Conservation (phyloP, 1,284 basidiomycete genomes). For the Sporisorium graminicola region DNA sequence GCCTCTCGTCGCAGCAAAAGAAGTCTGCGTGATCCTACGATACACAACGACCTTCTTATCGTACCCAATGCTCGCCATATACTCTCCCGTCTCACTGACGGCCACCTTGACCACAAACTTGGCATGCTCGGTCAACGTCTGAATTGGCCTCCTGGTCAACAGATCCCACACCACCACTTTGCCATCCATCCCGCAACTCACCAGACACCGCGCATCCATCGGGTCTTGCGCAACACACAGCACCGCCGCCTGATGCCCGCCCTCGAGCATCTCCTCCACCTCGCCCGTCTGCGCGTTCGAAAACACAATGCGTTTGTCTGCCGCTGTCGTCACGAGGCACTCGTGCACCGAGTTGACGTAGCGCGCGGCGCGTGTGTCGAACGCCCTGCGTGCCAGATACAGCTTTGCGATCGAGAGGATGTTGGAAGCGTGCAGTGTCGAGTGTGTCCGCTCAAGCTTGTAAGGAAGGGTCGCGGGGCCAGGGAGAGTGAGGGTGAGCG, state of each 20-base stretch:
- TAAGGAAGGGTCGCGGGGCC: slow-evolving; percentile 30
- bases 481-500: slow-evolving; percentile 37
- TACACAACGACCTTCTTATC: slow-evolving; percentile 62
- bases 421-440: slow-evolving; percentile 59
- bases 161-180: slow-evolving; percentile 63
- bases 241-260: slow-evolving; percentile 60
- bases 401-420: slow-evolving; percentile 55
- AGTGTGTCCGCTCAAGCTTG: slow-evolving; percentile 34
- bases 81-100: slow-evolving; percentile 51
- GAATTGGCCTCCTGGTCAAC: slow-evolving; percentile 34
- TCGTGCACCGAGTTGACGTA: slow-evolving; percentile 23
- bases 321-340: slow-evolving; percentile 52
- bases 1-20: neutral
- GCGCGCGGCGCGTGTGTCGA: slow-evolving; percentile 22
- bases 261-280: slow-evolving; percentile 57
- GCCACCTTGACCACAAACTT: slow-evolving; percentile 63
- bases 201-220: slow-evolving; percentile 39
- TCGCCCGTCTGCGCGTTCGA: slow-evolving; percentile 49
- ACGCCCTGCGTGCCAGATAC: slow-evolving; percentile 31
- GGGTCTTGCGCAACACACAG: slow-evolving; percentile 58
- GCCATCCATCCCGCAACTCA: slow-evolving; percentile 64
- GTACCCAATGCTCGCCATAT: slow-evolving; percentile 61
- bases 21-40: slow-evolving; percentile 18
- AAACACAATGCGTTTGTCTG: slow-evolving; percentile 61
- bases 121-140: slow-evolving; percentile 54